Base-by-base conservation (phyloP, 2,329 filamentous ascomycete genomes). In the Plectosphaerella sp. region DNA sequence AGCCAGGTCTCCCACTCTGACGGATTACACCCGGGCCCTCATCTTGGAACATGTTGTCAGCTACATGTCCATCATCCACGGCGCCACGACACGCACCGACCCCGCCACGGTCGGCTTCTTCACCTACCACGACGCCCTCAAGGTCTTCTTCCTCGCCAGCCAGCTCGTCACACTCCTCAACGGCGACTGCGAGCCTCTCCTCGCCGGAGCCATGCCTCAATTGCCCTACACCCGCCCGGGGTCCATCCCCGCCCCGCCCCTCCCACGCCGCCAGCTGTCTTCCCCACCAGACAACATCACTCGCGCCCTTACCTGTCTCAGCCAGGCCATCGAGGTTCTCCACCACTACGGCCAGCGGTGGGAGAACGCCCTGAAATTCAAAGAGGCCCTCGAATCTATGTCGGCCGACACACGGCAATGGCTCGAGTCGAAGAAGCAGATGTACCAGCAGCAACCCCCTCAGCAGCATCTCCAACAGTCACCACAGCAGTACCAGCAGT, bases 1-100 rank as follows among this genome's bases (percentile, higher is more conserved):
- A 36, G 83, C 85, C 2, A 79, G 87, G 45, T 84, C 88, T 4
- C 88, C 89, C 0, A 76, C 81, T 20, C 84, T 92, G 48, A 86
- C 84, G 4, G 82, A 90, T 45, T 91, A 93, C 64, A 88, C 86
- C 37, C 88, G 91, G 55, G 77, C 85, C 28, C 76, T 96, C 22
- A 89, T 96, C 41, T 96, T 96, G 65, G 91, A 96, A 65, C 87
- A 94, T 62, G 86, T 86, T 57, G 84, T 93, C 58, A 81, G 86
- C n/a, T 97, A 94, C 63, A 81, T 94, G 47, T 80, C 88, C 54
- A 82, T 84, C 54, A 83, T 96, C 57, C 80, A 88, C 60, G 80
- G 83, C 5, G 79, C 91, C 45, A 78, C 88, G 22, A 78, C 79
- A 52, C 77, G 81, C 58, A 67, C 79, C 4, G 39, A 41, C 2